Percentiles rank a stretch among this genome's conserved stretches.
Conservation (phyloP, 768 basidiomycete genomes). For the Tricholoma hemisulphureum region DNA sequence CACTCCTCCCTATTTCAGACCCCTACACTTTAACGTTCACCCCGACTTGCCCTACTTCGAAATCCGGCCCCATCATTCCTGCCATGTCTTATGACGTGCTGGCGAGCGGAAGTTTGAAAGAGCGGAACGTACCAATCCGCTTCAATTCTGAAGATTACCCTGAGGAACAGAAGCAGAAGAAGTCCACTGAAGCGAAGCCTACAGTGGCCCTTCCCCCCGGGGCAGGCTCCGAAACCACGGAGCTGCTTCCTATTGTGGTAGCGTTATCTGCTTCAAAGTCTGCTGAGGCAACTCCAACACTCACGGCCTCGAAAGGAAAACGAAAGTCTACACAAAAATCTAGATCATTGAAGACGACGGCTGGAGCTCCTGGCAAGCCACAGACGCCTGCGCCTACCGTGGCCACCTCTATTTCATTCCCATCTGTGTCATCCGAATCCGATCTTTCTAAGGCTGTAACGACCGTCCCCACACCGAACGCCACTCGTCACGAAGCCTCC, state of each 20-base stretch:
- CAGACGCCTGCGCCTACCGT: background rate
- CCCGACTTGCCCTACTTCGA: background rate
- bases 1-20: background rate
- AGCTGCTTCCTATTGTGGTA: background rate
- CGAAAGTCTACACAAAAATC: background rate
- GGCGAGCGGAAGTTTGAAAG: background rate
- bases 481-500: background rate
- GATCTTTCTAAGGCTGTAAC: background rate
- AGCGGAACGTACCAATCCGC: background rate
- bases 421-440: background rate
- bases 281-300: background rate
- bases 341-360: background rate
- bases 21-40: slow-evolving; percentile 1
- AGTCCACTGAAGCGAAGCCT: background rate
- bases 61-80: background rate
- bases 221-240: background rate
- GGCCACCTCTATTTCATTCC: background rate
- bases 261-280: background rate
- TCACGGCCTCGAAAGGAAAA: background rate
- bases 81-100: slow-evolving; percentile 3
- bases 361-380: background rate
- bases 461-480: background rate
- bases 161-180: background rate
- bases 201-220: no score
- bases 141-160: background rate